Conservation (phyloP, 1,139 yeast genomes). For the Suhomyces kunorum region DNA sequence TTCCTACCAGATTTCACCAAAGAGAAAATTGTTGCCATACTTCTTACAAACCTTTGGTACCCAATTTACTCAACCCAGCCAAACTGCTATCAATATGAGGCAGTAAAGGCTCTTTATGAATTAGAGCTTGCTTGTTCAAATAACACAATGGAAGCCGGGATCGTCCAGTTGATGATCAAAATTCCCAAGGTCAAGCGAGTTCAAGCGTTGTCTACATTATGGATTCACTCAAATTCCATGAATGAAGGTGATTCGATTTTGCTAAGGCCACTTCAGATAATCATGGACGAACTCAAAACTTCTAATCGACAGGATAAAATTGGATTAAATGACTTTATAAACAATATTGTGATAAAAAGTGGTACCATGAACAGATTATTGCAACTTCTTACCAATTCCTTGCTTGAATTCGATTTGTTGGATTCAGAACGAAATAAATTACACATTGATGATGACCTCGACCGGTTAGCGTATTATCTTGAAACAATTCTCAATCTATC, state of each 20-base stretch:
- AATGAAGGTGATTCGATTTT: conserved; percentile 51
- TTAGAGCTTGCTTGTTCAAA: conserved; percentile 39
- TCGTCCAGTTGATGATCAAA: conserved; percentile 48
- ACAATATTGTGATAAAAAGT: conserved; percentile 46
- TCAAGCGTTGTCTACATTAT: conserved; percentile 53
- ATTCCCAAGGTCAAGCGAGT: conserved; percentile 41
- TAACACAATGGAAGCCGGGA: conserved; percentile 59
- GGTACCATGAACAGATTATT: conserved; percentile 64
- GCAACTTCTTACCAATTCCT: conserved; percentile 53
- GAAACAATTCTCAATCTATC: conserved; percentile 54
- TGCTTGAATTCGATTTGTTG: conserved; percentile 44
- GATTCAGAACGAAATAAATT: conserved; percentile 19
- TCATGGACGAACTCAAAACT: conserved; percentile 59
- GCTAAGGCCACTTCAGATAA: conserved; percentile 63
- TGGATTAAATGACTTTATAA: conserved; percentile 59
- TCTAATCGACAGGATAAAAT: conserved; percentile 40
- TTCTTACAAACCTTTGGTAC: conserved; percentile 48
- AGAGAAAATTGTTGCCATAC: conserved; percentile 35
- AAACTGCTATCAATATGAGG: conserved; percentile 58
- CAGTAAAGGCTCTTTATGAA: conserved; percentile 54
- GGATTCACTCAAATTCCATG: conserved; percentile 56
- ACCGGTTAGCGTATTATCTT: conserved; percentile 58
- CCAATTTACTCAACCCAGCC: conserved; percentile 49
- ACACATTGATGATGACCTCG: conserved; percentile 52
- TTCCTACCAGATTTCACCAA: conserved; percentile 27